These are phyloP conservation scores for Amanita pseudoporphyria DNA, from an alignment of 768 basidiomycete genomes.

Conservation along the genomic window DNA sequence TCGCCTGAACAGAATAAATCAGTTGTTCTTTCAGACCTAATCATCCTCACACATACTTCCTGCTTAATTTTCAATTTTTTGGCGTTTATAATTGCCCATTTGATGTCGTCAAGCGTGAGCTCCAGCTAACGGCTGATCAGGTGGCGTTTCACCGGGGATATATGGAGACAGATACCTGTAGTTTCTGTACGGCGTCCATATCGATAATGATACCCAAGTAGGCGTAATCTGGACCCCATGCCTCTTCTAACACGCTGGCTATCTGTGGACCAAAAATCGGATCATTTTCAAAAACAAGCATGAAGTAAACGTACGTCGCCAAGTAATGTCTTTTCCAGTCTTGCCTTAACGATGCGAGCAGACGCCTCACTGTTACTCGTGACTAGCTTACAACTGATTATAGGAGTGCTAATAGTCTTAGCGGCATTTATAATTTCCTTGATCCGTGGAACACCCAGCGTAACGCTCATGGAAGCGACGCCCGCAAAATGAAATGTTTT, in stretches of 20 bases:
- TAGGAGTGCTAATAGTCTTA: constrained; percentile 94
- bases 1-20: constrained; percentile 36
- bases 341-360: constrained; percentile 94
- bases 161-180: constrained; percentile 49
- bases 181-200: constrained; percentile 73
- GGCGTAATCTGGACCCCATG: constrained; percentile 88
- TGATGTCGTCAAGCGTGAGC: constrained; percentile 85
- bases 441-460: constrained; percentile 98
- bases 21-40: background rate
- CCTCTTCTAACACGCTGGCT: constrained; percentile 88
- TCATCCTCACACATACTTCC: constrained; percentile 36
- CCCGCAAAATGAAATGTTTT: constrained; percentile 99
- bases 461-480: constrained; percentile 99
- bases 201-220: constrained; percentile 94
- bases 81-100: constrained; percentile 78
- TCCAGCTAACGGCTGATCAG: constrained; percentile 53
- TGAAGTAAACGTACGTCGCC: constrained; percentile 61
- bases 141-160: background rate
- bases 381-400: constrained; percentile 94
- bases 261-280: constrained; percentile 40
- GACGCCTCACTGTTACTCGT: constrained; percentile 82
- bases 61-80: constrained; percentile 92
- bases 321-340: constrained; percentile 89
- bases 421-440: constrained; percentile 99
- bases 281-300: background rate